Percentiles rank a stretch among this genome's conserved stretches.
phyloP scores from a whole-genome alignment of 768 basidiomycete species.

The Mrakia frigida region DNA sequence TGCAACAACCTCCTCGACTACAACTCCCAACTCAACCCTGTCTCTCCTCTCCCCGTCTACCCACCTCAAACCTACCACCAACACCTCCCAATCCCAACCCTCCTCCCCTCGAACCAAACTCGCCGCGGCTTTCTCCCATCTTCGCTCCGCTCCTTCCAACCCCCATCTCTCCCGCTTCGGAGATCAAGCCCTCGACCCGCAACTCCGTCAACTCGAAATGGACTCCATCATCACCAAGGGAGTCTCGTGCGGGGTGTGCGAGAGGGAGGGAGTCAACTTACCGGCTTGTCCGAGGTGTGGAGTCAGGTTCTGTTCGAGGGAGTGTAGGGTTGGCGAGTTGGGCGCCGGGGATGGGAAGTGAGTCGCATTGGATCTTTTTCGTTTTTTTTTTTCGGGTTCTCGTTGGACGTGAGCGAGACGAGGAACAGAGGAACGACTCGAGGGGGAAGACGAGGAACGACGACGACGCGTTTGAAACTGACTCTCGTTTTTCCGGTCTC shows the following conservation, averaged over 20 bases:
- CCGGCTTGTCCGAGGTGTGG: slow-evolving; percentile 28
- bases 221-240: slow-evolving; percentile 24
- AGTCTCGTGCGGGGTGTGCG: slow-evolving; percentile 18
- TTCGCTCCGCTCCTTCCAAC: neutral
- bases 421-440: too few relatives aligned
- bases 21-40: neutral
- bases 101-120: neutral
- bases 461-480: too few relatives aligned
- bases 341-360: slow-evolving; percentile 30
- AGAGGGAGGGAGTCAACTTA: slow-evolving; percentile 30
- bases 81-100: neutral
- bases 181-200: slow-evolving; percentile 30
- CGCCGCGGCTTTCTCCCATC: neutral
- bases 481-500: too few relatives aligned
- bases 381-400: too few relatives aligned
- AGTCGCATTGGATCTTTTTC: neutral
- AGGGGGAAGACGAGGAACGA: too few relatives aligned
- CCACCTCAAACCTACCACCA: neutral
- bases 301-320: slow-evolving; percentile 22
- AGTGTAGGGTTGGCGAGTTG: slow-evolving; percentile 25
- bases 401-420: too few relatives aligned
- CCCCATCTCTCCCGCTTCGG: slow-evolving; percentile 19
- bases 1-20: neutral
- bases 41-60: neutral
- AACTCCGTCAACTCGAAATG: slow-evolving; percentile 32